Base-by-base conservation (phyloP, 176 grass and related monocot species). In the Lolium multiflorum region DNA sequence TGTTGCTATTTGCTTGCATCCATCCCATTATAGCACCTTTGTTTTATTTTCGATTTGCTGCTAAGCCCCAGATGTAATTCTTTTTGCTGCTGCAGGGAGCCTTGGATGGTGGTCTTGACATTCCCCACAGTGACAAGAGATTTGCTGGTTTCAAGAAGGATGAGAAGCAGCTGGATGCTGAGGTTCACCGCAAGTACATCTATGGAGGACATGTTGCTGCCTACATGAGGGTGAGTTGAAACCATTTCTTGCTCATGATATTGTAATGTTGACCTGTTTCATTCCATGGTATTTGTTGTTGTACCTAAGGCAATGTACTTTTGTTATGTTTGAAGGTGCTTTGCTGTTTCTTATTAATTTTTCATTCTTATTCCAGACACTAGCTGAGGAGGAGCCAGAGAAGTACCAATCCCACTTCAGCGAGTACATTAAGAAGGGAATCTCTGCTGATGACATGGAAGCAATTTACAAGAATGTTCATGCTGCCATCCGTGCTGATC, bases 391-490 rank as follows among this genome's bases (percentile, higher is more conserved):
- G 58, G 95, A 97, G 55, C 95, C 95, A 0, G 92, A 97, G 20
- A 97, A 97, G 76, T 95, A 70, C 82, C 95, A 95, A 54, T 0
- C 82, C n/a, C 92, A 97, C 59, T 97, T 97, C 83, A 93, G 91
- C 22, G 92, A 95, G 49, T 97, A 91, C 79, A 77, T 97, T 22
- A 95, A 95, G 75, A 88, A 48, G 76, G 95, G 91, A 11, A 72
- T 97, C 62, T 71, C 85, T 2, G 85, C 92, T 71, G 95, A 97
- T 70, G 74, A 70, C 39, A 91, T 97, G 78, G 95, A 97, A 62
- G 82, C 78, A 47, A 50, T 97, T 10, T 97, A 97, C 92, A 97
- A 97, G 89, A 94, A 93, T 57, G 95, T 97, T 2, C 95, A 97
- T 86, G 92, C 95, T 54, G 89, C 95, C 55, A 97, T 97, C 51